A percentile compares a stretch with the other conserved stretches of the same genome.
These are phyloP conservation scores for Brassica balearica DNA, from an alignment of 441 rosid species.

Conservation along the genomic window DNA sequence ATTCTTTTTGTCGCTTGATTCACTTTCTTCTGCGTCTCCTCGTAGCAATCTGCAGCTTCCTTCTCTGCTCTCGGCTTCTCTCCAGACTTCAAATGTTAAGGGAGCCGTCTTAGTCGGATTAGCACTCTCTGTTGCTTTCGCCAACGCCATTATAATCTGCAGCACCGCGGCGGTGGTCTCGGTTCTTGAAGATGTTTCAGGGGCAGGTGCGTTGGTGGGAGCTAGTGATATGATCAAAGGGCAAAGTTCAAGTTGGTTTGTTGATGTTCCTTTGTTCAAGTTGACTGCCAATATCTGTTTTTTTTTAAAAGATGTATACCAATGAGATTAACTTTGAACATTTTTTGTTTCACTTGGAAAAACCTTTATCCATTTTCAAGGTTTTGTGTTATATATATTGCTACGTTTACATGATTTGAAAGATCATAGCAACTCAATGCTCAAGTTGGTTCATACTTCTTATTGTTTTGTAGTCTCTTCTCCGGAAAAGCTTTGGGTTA, in stretches of 20 bases:
- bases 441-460: too few relatives aligned
- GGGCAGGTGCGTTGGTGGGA: constrained; percentile 68
- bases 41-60: constrained; percentile 55
- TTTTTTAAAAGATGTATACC: background rate
- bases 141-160: constrained; percentile 72
- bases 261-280: constrained; percentile 76
- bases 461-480: too few relatives aligned
- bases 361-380: background rate
- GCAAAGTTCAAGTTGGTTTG: constrained; percentile 88
- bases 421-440: background rate
- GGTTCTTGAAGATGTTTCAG: constrained; percentile 86
- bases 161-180: constrained; percentile 65
- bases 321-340: too few relatives aligned
- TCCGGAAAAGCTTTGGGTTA: too few relatives aligned
- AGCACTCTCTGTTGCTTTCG: constrained; percentile 79
- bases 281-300: constrained; percentile 4
- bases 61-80: constrained; percentile 59
- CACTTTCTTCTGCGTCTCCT: constrained; percentile 69
- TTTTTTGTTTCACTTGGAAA: background rate
- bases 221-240: constrained; percentile 72
- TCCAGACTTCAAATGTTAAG: constrained; percentile 56
- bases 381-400: constrained; percentile 11
- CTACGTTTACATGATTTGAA: background rate
- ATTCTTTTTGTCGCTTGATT: constrained; percentile 63
- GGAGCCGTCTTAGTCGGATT: constrained; percentile 61